phyloP scores from a whole-genome alignment of 805 yeast species.

The Tetrapisispora pingtungensis region DNA sequence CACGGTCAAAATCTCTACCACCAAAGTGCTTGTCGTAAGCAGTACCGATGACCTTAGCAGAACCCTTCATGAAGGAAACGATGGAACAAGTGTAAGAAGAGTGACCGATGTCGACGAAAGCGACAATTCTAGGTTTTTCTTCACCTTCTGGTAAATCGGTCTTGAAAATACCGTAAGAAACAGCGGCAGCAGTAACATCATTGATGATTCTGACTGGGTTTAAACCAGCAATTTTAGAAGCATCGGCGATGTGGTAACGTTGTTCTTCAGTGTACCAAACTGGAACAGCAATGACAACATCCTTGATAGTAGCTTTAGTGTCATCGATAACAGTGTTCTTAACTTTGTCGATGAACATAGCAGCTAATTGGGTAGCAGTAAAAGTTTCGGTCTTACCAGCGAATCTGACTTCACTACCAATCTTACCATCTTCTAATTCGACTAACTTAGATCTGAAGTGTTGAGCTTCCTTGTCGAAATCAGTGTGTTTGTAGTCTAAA shows the following conservation, averaged over 20 bases:
- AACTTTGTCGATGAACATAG: constrained; percentile 88
- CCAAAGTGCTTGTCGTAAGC: constrained; percentile 93
- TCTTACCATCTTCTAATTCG: constrained; percentile 56
- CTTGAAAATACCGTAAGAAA: constrained; percentile 97
- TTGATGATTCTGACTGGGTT: constrained; percentile 96
- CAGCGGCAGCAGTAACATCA: constrained; percentile 97
- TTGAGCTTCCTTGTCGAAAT: constrained; percentile 60
- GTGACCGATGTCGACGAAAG: constrained; percentile 93
- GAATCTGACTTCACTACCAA: constrained; percentile 79
- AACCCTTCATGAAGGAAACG: constrained; percentile 89
- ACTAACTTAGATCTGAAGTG: constrained; percentile 64
- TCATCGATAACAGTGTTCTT: constrained; percentile 70
- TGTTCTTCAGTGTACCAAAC: constrained; percentile 93
- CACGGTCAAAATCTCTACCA: constrained; percentile 91
- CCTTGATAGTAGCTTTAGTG: constrained; percentile 64
- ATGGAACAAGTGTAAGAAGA: constrained; percentile 84
- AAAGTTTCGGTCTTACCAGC: constrained; percentile 68
- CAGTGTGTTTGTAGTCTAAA: constrained; percentile 53
- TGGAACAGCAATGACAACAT: constrained; percentile 90
- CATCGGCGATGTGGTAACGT: constrained; percentile 92
- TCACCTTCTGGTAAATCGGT: constrained; percentile 75
- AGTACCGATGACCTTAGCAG: constrained; percentile 80
- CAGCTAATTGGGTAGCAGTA: constrained; percentile 80
- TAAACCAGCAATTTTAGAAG: constrained; percentile 87
- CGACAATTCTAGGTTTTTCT: constrained; percentile 78